Evolutionary conservation across 179 eudicot genomes (phyloP), one percentile per base, ranked within the genome.

Genomic region (Spinacia oleracea): DNA sequence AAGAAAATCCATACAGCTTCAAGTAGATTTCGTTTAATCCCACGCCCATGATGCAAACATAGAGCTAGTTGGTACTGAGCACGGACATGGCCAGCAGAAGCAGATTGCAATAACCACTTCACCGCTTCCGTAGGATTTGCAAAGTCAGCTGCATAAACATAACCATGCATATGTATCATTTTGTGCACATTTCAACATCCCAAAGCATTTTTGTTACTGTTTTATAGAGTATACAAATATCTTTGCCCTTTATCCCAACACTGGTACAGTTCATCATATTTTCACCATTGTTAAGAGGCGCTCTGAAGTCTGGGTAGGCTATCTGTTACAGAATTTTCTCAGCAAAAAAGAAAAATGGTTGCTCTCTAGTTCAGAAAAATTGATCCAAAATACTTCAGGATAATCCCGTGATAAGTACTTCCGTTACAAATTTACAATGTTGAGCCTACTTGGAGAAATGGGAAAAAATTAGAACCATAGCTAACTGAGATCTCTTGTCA

Each of bases 41-140:
- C 97, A 73, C 89, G 89, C 31, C 92, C 97, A 64, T 88, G 89
- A 79, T 93, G 97, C 43, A 89, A 84, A 82, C 95, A 95, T 59
- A 95, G 89, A 6, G 97, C 98, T 29, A 95, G 87, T 82, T 95
- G 97, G 80, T 95, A 95, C 79, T 91, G 98, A 50, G 97, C 97
- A 80, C 98, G 98, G 46, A 85, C 87, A 85, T 91, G 89, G 46
- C 97, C 97, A 48, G 92, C 84, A 68, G 80, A 40, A 35, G 98
- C 91, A 76, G 97, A 89, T 76, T 88, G 76, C 62, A 79, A 76
- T 63, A 95, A 79, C 97, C 93, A 95, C 79, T 86, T 86, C 32
- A 90, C 83, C 72, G 98, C 97, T 77, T 95, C 95, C 78, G 79
- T 79, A 25, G 74, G 60, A 64, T 89, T 85, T 40, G 87, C 79